Evolutionary conservation across 108 stramenopile genomes (phyloP).

Genomic region (Thalassiosira profunda): DNA sequence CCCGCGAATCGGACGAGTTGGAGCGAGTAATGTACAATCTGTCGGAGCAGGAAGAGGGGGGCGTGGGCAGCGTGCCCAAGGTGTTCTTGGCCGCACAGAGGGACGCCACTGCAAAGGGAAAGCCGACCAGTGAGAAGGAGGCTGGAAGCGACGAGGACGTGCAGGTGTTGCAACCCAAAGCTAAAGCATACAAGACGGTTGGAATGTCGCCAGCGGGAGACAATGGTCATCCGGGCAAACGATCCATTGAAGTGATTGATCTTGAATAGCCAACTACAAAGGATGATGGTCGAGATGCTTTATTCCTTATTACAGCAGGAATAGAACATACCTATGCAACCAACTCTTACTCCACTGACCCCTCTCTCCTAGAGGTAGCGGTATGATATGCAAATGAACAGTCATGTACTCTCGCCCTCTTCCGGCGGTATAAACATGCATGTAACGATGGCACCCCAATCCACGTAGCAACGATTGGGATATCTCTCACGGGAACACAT

Average conservation of each 20-base stretch:
- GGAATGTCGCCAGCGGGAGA: not conserved
- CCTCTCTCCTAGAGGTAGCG: no score
- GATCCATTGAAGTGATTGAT: no score
- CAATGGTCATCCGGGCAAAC: no score
- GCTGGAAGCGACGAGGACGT: constrained; percentile 26
- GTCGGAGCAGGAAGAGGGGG: constrained; percentile 46
- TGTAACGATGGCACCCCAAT: no score
- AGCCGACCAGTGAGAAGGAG: constrained; percentile 11
- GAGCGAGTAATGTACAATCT: constrained; percentile 44
- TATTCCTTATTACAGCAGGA: no score
- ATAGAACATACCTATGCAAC: no score
- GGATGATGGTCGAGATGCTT: not conserved
- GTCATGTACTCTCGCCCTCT: no score
- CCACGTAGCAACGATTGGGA: no score
- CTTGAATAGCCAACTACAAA: not conserved
- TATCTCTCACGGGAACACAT: no score
- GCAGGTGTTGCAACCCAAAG: constrained; percentile 10
- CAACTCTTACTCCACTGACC: no score
- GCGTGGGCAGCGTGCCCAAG: constrained; percentile 44
- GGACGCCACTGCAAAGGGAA: constrained; percentile 32
- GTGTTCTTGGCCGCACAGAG: constrained; percentile 36
- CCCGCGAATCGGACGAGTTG: constrained; percentile 24
- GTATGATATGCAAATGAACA: no score
- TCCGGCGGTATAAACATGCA: no score
- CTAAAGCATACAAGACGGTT: constrained; percentile 23